Evolutionary conservation across 306 rosid genomes (phyloP).

Genomic region (Ormosia semicastrata): DNA sequence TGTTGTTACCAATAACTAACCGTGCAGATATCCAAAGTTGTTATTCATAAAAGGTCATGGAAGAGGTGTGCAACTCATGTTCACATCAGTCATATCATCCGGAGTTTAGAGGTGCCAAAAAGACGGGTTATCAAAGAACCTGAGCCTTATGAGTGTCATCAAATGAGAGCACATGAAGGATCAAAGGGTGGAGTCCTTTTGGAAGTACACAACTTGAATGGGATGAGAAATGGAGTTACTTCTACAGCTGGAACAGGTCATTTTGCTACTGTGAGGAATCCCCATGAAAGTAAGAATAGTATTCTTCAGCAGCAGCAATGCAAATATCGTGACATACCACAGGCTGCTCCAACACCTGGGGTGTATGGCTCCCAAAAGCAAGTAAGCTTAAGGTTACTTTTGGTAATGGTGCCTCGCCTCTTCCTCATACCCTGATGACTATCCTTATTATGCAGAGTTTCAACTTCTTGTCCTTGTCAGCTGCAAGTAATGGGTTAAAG

Average conservation of each 20-base stretch:
- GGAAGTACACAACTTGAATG: constrained; percentile 27
- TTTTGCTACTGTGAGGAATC: constrained; percentile 13
- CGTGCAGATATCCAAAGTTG: constrained; percentile 41
- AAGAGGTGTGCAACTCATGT: constrained; percentile 76
- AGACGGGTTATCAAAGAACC: constrained; percentile 13
- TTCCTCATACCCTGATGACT: constrained; percentile 25
- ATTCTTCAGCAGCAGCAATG: constrained; percentile 39
- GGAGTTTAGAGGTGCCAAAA: constrained; percentile 32
- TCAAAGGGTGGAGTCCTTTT: constrained; percentile 31
- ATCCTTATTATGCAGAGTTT: constrained; percentile 50
- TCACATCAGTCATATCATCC: constrained; percentile 57
- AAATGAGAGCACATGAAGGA: constrained; percentile 40
- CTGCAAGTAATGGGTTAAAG: constrained; percentile 47
- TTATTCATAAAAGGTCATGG: constrained; percentile 28
- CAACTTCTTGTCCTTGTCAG: constrained; percentile 58
- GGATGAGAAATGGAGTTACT: constrained; percentile 29
- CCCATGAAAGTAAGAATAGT: constrained; percentile 34
- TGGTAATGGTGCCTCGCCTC: not conserved
- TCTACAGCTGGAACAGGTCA: constrained; percentile 25
- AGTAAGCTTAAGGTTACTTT: constrained; percentile 39
- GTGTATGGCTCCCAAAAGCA: constrained; percentile 46
- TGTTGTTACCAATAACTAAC: constrained; percentile 5
- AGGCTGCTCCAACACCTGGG: constrained; percentile 22
- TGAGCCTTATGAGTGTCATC: constrained; percentile 26
- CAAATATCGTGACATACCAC: constrained; percentile 38